Percentiles rank a stretch among this genome's conserved stretches.
Evolutionary conservation across 139 green algal genomes (phyloP).

Genomic region (Haematococcus lacustris): DNA sequence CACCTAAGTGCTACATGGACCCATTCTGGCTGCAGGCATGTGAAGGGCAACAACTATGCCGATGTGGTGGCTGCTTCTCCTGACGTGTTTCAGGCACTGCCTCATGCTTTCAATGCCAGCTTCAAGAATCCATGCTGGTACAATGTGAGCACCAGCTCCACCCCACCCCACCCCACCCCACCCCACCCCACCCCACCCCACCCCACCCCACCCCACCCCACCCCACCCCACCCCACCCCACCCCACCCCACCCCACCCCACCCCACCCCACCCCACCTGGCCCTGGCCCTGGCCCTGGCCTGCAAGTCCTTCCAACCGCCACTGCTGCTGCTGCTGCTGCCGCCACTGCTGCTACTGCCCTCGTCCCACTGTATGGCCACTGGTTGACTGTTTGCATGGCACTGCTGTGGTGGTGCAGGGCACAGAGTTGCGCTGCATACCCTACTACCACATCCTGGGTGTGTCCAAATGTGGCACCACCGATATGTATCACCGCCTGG

Average conservation of each 20-base stretch:
- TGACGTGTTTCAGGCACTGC: slow-evolving; percentile 44
- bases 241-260: too few relatives aligned
- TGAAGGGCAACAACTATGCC: slow-evolving; percentile 6
- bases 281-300: too few relatives aligned
- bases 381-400: neutral
- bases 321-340: neutral
- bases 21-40: neutral
- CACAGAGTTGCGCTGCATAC: slow-evolving; percentile 33
- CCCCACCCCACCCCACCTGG: too few relatives aligned
- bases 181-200: too few relatives aligned
- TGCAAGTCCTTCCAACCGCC: too few relatives aligned
- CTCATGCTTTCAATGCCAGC: slow-evolving; percentile 13
- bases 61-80: slow-evolving; percentile 12
- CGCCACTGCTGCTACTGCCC: neutral
- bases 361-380: neutral
- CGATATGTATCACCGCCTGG: slow-evolving; percentile 52
- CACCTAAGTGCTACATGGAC: too few relatives aligned
- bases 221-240: too few relatives aligned
- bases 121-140: slow-evolving; percentile 54
- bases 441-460: slow-evolving; percentile 55
- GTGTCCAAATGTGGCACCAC: slow-evolving; percentile 59
- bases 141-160: slow-evolving; percentile 5
- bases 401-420: neutral
- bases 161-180: too few relatives aligned
- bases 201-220: too few relatives aligned